phyloP scores from a whole-genome alignment of 306 rosid genomes.

The Phaseolus lunatus region DNA sequence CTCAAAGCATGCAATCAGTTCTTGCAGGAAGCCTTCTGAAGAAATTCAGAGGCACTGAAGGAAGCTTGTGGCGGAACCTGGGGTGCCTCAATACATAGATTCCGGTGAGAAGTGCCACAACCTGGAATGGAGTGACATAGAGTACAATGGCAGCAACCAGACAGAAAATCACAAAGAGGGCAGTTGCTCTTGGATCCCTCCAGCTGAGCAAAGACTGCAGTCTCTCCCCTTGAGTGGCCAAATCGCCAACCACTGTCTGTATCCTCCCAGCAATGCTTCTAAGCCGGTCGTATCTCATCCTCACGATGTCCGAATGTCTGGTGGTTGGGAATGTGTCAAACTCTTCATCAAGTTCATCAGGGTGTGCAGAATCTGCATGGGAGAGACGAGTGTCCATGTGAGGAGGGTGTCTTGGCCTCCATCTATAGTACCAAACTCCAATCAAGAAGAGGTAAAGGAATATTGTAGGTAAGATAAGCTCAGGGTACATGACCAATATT shows the following conservation, averaged over 20 bases:
- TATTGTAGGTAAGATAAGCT: slow-evolving; percentile 92
- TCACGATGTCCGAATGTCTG: slow-evolving; percentile 75
- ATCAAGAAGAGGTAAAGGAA: slow-evolving; percentile 97
- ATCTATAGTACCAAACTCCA: slow-evolving; percentile 96
- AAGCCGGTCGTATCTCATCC: slow-evolving; percentile 93
- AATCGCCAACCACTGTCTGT: slow-evolving; percentile 94
- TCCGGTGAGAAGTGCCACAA: slow-evolving; percentile 88
- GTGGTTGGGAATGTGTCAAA: slow-evolving; percentile 92
- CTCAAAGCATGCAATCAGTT: slow-evolving; percentile 97
- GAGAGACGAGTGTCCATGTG: slow-evolving; percentile 99
- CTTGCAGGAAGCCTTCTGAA: slow-evolving; percentile 97
- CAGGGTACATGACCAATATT: slow-evolving; percentile 95
- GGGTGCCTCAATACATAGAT: slow-evolving; percentile 93
- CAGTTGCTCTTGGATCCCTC: slow-evolving; percentile 97
- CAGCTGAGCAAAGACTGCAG: slow-evolving; percentile 96
- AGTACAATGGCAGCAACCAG: slow-evolving; percentile 87
- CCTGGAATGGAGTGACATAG: slow-evolving; percentile 93
- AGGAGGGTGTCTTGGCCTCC: slow-evolving; percentile 99
- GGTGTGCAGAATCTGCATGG: slow-evolving; percentile 85
- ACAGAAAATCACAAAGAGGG: slow-evolving; percentile 90
- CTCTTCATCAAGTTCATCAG: slow-evolving; percentile 94
- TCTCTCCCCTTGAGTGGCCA: slow-evolving; percentile 99
- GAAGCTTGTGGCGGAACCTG: slow-evolving; percentile 96
- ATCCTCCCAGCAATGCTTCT: slow-evolving; percentile 95
- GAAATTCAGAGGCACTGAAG: slow-evolving; percentile 94